Base-by-base conservation (phyloP, 768 basidiomycete genomes). In the Tylopilus cervinicoccineus region DNA sequence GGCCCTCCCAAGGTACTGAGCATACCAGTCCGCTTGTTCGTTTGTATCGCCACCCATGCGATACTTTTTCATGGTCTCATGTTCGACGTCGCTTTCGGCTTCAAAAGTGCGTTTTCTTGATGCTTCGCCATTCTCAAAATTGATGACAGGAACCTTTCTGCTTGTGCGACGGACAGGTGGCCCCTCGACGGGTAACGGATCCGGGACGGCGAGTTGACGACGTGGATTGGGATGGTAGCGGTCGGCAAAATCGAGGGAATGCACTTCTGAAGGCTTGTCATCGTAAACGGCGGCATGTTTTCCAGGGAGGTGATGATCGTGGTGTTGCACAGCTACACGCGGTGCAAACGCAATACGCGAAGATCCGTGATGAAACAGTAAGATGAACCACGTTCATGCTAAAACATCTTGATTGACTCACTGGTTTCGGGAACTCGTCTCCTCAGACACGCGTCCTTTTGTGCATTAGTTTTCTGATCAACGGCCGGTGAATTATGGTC, bases 1-100 rank as follows among this genome's bases (percentile, higher is more conserved):
- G 1, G 40, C 43, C 8, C 43, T 27, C 11, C 62, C 56, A 24
- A 50, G 49, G 16, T 56, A 55, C 41, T 58, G 67, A 44, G 71
- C 71, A 65, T 62, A 72, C 67, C 66, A 64, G 17, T 61, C 76
- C 22, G 70, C 67, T 51, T 76, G 75, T 56, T 77, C 77, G 37
- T 76, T 75, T 12, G 70, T 76, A 54, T 76, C 73, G 31, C 66
- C 72, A 39, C 77, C 77, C n/a, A 77, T 66, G 48, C 78, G 75
- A 47, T 73, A 71, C 63, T 78, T 79, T 68, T 83, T 83, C 17
- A 69, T 55, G 52, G 68, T 68, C 51, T 72, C 71, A 39, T 57
- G 57, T 43, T 75, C 72, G 52, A 66, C 64, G 24, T 72, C 74
- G 36, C 74, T 74, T 44, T 73, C 72, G 32, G 75, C 74, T 48